Percentiles rank a stretch among this genome's conserved stretches.
Conservation (phyloP, 1,284 basidiomycete genomes). For the Trichosporon sp. region DNA sequence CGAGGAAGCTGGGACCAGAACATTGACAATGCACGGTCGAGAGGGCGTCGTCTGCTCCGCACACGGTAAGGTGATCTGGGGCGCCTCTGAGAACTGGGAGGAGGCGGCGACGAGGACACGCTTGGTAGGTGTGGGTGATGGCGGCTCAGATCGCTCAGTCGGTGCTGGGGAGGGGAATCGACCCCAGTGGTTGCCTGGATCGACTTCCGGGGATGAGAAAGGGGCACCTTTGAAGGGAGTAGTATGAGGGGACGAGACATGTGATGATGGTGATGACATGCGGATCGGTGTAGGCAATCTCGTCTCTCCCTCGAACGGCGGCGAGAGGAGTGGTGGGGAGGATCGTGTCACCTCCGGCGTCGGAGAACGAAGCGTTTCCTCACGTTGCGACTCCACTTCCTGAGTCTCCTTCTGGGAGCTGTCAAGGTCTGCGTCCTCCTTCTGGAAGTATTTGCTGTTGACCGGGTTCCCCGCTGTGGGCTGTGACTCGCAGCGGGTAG, state of each 20-base stretch:
- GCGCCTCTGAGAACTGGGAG: slow-evolving; percentile 1
- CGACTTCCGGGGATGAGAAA: slow-evolving; percentile 2
- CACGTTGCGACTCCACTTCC: slow-evolving; percentile 3
- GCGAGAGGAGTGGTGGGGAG: slow-evolving; percentile 19
- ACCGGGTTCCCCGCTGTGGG: too few species aligned
- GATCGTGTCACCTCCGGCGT: slow-evolving; percentile 14
- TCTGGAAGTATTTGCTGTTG: slow-evolving; percentile 38
- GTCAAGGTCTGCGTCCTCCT: slow-evolving; percentile 8
- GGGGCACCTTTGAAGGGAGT: slow-evolving; percentile 1
- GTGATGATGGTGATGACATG: slow-evolving; percentile 1
- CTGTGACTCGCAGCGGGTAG: background rate
- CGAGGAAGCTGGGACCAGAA: slow-evolving; percentile 24
- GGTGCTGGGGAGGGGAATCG: background rate
- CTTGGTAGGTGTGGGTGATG: slow-evolving; percentile 12
- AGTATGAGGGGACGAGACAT: slow-evolving; percentile 10
- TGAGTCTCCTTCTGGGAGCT: slow-evolving; percentile 24
- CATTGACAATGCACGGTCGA: background rate
- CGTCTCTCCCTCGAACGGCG: background rate
- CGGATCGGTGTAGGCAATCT: slow-evolving; percentile 6
- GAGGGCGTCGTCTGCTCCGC: background rate
- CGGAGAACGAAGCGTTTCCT: slow-evolving; percentile 4
- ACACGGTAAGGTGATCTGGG: background rate
- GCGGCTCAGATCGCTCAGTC: background rate
- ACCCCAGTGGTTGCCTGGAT: background rate
- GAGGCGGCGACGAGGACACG: slow-evolving; percentile 10